A percentile compares a stretch with the other conserved stretches of the same genome.
These are phyloP conservation scores for Nitzschia sp. DNA, from an alignment of 108 stramenopile species.

Conservation along the genomic window DNA sequence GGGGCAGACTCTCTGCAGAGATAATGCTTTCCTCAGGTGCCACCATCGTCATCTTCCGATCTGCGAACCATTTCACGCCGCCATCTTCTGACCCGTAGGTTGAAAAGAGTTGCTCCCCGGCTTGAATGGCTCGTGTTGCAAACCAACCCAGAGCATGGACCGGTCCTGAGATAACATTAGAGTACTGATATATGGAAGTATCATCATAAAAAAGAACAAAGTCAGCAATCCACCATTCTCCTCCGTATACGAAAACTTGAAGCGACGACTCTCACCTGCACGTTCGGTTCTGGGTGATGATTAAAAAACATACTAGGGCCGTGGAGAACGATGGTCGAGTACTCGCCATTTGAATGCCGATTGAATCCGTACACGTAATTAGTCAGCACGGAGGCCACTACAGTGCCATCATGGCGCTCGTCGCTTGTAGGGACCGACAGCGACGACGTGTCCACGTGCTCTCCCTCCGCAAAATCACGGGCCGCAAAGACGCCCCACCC, in stretches of 20 bases:
- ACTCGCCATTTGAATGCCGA: background rate
- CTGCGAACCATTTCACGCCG: conserved; percentile 31
- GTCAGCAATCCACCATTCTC: background rate
- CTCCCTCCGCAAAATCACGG: conserved; percentile 22
- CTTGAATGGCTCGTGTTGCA: background rate
- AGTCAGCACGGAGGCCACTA: conserved; percentile 18
- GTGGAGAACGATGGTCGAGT: conserved; percentile 20
- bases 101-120: conserved; percentile 43
- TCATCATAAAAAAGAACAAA: background rate
- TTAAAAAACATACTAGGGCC: conserved; percentile 40
- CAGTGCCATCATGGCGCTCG: background rate
- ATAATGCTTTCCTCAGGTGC: conserved; percentile 16
- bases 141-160: background rate
- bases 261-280: background rate
- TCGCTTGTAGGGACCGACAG: background rate
- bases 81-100: conserved; percentile 30
- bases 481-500: conserved; percentile 50
- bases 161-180: conserved; percentile 11
- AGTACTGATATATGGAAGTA: conserved; percentile 1
- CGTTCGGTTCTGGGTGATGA: conserved; percentile 29
- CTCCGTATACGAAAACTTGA: background rate
- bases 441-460: conserved; percentile 33
- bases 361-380: conserved; percentile 38
- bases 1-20: background rate
- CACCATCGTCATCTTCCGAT: conserved; percentile 18